Conservation (phyloP, 495 filamentous ascomycete genomes). For the Penicillium psychrofluorescens region DNA sequence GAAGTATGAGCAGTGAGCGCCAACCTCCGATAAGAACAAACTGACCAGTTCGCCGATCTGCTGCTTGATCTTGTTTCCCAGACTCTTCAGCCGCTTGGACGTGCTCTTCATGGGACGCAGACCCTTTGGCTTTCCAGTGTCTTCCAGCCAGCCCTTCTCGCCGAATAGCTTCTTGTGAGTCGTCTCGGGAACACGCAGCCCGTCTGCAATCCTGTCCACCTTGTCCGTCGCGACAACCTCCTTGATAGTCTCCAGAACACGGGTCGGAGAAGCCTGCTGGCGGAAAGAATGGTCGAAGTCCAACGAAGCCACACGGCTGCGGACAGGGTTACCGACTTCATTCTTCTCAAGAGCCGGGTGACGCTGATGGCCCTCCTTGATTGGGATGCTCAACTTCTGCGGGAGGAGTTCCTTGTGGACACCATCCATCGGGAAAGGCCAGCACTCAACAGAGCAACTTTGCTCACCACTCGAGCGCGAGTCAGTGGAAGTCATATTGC, state of each 20-base stretch:
- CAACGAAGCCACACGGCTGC: neutral
- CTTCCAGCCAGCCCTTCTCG: constrained; percentile 43
- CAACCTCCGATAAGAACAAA: too few relatives aligned
- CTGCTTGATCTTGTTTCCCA: constrained; percentile 39
- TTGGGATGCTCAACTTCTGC: neutral
- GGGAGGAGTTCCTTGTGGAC: neutral
- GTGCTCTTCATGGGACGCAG: constrained; percentile 15
- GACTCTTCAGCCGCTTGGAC: constrained; percentile 28
- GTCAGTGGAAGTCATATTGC: neutral
- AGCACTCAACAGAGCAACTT: neutral
- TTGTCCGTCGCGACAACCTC: neutral
- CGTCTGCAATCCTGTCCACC: neutral
- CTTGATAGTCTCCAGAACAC: neutral
- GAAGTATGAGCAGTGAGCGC: too few relatives aligned
- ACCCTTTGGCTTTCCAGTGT: constrained; percentile 22
- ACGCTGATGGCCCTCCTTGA: neutral
- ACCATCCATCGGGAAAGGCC: neutral
- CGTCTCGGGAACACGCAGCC: neutral
- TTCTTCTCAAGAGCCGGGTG: neutral
- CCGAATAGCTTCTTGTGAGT: constrained; percentile 52
- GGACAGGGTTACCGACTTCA: neutral
- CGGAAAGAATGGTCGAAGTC: neutral
- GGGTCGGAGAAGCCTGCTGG: neutral
- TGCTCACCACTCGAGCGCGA: neutral
- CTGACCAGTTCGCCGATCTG: constrained; percentile 41